A percentile compares a stretch with the other conserved stretches of the same genome.
phyloP scores from a whole-genome alignment of 2,329 filamentous ascomycete genomes.

The Clonostachys byssicola region DNA sequence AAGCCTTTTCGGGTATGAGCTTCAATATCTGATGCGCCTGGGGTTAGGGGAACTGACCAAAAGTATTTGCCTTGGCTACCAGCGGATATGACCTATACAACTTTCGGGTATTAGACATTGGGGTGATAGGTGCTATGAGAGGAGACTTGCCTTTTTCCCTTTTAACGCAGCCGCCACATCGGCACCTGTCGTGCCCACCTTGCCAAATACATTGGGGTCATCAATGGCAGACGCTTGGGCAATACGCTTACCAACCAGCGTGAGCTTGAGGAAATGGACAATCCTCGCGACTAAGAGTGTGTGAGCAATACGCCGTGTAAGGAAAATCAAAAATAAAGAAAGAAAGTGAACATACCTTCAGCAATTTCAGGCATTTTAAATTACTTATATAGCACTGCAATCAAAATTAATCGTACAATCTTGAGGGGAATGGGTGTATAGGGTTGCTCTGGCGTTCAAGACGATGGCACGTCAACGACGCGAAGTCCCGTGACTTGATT shows the following conservation, averaged over 20 bases:
- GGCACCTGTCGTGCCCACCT: slow-evolving; percentile 74
- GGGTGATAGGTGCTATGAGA: background rate
- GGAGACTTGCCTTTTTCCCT: slow-evolving; percentile 56
- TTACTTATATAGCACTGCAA: background rate
- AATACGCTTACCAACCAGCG: slow-evolving; percentile 82
- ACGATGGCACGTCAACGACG: slow-evolving; percentile 8
- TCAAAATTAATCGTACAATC: no score
- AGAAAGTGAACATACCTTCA: slow-evolving; percentile 36
- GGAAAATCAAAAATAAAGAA: background rate
- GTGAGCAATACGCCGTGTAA: slow-evolving; percentile 1
- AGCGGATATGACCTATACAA: slow-evolving; percentile 49
- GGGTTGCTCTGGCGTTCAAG: background rate
- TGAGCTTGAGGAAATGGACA: slow-evolving; percentile 77
- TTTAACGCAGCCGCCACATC: slow-evolving; percentile 71
- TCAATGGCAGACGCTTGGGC: slow-evolving; percentile 66
- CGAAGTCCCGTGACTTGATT: slow-evolving; percentile 21
- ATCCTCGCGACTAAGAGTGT: slow-evolving; percentile 68
- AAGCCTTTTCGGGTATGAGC: slow-evolving; percentile 20
- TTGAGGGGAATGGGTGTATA: no score
- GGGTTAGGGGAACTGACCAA: slow-evolving; percentile 46
- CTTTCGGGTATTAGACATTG: background rate
- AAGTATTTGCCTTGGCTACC: slow-evolving; percentile 97
- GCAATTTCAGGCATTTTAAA: slow-evolving; percentile 58
- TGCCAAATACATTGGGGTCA: slow-evolving; percentile 84
- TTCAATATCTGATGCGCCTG: background rate